A percentile compares a stretch with the other conserved stretches of the same genome.
Conservation (phyloP, 2,329 filamentous ascomycete species). For the Fusarium oxysporum region DNA sequence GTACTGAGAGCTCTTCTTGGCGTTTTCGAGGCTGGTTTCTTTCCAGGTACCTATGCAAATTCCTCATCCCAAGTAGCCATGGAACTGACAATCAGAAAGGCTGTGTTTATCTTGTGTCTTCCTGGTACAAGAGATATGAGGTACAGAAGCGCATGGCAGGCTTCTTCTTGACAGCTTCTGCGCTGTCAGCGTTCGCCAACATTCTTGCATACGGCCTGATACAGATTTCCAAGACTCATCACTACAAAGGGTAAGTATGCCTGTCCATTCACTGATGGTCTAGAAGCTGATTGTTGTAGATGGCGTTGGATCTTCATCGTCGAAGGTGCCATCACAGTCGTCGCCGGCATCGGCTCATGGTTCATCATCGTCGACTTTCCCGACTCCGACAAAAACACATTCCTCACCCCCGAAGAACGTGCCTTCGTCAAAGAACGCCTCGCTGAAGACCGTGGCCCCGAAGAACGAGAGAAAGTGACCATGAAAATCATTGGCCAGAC, state of each 20-base stretch:
- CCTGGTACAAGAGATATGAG: conserved; percentile 31
- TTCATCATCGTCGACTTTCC: conserved; percentile 38
- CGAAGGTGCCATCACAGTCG: conserved; percentile 23
- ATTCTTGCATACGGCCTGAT: conserved; percentile 31
- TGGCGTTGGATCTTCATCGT: conserved; percentile 39
- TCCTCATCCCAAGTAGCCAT: too few relatives aligned
- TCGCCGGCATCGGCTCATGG: conserved; percentile 29
- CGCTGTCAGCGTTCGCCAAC: conserved; percentile 22
- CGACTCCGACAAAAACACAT: conserved; percentile 23
- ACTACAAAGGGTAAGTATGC: conserved; percentile 17
- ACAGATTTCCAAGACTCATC: conserved; percentile 18
- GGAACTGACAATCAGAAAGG: background rate
- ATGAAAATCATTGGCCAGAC: conserved; percentile 2
- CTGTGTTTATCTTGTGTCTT: conserved; percentile 26
- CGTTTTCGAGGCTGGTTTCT: conserved; percentile 34
- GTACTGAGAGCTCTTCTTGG: conserved; percentile 14
- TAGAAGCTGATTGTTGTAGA: background rate
- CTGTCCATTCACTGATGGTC: accelerated
- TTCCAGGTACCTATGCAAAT: conserved; percentile 5
- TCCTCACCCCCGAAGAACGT: conserved; percentile 19
- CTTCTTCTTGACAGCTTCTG: conserved; percentile 26
- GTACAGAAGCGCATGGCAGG: conserved; percentile 27
- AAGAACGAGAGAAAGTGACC: conserved; percentile 21
- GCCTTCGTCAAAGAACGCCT: conserved; percentile 24
- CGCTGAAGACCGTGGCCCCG: conserved; percentile 7